Percentiles rank a stretch among this genome's conserved stretches.
Conservation (phyloP, 441 rosid species). For the Populus tomentosa region DNA sequence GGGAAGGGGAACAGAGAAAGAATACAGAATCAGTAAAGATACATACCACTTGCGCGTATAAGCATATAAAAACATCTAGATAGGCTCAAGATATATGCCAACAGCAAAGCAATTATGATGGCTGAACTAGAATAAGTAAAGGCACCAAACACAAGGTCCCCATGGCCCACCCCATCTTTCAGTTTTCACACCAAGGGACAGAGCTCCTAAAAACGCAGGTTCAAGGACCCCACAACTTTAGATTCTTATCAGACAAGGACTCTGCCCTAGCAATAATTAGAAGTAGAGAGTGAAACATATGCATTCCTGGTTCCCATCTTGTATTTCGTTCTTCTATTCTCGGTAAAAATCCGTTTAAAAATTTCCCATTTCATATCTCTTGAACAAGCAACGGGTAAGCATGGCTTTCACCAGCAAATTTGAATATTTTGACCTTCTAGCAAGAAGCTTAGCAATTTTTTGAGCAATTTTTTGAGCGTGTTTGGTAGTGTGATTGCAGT, state of each 20-base stretch:
- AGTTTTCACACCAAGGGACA: not conserved
- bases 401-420: too few species aligned
- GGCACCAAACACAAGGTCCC: slow-evolving; percentile 12
- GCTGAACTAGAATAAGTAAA: not conserved
- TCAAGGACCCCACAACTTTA: slow-evolving; percentile 17
- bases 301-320: not conserved
- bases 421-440: too few species aligned
- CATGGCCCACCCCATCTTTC: slow-evolving; percentile 1
- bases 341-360: not conserved
- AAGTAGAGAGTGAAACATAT: not conserved
- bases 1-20: too few species aligned
- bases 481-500: too few species aligned
- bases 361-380: not conserved
- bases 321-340: not conserved
- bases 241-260: not conserved
- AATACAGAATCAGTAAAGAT: not conserved
- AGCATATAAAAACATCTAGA: not conserved
- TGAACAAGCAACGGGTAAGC: not conserved
- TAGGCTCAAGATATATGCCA: not conserved
- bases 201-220: not conserved
- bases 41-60: not conserved
- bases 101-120: slow-evolving; percentile 4
- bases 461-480: too few species aligned
- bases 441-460: too few species aligned
- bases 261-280: not conserved